Conservation (phyloP, 192 early-diverging fungal genomes). For the Coemansia sp. region DNA sequence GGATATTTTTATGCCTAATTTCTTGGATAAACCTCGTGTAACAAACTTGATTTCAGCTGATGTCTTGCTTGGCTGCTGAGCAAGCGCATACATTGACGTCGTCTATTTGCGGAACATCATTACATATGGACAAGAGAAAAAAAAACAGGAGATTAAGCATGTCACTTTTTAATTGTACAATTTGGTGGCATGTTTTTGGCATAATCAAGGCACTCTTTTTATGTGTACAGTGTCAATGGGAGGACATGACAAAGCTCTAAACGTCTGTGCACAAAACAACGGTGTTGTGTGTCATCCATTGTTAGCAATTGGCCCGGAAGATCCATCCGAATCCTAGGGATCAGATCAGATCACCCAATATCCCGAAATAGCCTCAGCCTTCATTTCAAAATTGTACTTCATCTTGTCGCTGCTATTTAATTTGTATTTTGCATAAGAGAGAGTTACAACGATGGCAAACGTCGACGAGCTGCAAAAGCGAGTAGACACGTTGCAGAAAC, state of each 20-base stretch:
- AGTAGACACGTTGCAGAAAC: constrained; percentile 44
- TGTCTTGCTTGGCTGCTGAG: neutral
- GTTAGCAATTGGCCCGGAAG: neutral
- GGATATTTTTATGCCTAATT: neutral
- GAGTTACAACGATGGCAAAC: constrained; percentile 17
- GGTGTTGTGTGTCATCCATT: neutral
- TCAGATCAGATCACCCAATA: neutral
- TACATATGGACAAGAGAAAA: neutral
- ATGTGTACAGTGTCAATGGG: neutral
- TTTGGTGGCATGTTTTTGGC: neutral
- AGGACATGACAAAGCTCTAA: neutral
- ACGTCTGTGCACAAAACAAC: neutral
- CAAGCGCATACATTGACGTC: neutral
- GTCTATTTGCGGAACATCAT: neutral
- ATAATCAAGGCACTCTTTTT: neutral
- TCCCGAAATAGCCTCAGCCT: neutral
- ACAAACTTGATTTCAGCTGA: neutral
- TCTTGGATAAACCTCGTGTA: neutral
- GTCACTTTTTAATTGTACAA: neutral
- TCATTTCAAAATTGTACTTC: neutral
- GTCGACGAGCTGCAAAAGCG: constrained; percentile 49
- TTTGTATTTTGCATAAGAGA: constrained; percentile 7
- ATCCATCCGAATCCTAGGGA: neutral
- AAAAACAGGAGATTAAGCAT: neutral
- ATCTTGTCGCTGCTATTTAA: neutral